phyloP scores from a whole-genome alignment of 2,329 filamentous ascomycete genomes.

The Nemania sp. region DNA sequence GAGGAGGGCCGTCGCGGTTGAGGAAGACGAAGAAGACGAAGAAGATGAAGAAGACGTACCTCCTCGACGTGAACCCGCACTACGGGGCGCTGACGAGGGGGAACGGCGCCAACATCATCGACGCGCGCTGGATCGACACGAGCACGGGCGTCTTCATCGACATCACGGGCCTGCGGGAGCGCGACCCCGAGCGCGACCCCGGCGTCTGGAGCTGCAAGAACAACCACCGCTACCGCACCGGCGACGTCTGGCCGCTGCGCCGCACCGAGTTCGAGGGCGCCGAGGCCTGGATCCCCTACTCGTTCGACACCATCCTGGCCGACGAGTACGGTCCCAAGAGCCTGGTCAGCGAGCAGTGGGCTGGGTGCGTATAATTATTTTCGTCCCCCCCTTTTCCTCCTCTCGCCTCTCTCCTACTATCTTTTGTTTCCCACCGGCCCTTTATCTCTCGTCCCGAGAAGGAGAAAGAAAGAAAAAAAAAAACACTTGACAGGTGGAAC shows the following conservation, averaged over 20 bases:
- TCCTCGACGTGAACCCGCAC: slow-evolving; percentile 79
- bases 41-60: slow-evolving; percentile 54
- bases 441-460: too few relatives aligned
- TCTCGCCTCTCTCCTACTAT: neutral
- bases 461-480: neutral
- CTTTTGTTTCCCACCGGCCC: too few relatives aligned
- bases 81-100: slow-evolving; percentile 63
- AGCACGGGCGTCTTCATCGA: slow-evolving; percentile 80
- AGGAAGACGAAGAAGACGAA: neutral
- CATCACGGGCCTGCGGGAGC: slow-evolving; percentile 76
- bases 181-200: slow-evolving; percentile 60
- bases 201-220: slow-evolving; percentile 82
- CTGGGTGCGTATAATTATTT: slow-evolving; percentile 55
- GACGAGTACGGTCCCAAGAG: slow-evolving; percentile 69
- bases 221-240: slow-evolving; percentile 69
- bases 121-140: slow-evolving; percentile 81
- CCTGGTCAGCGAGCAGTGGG: slow-evolving; percentile 62
- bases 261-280: slow-evolving; percentile 76
- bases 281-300: slow-evolving; percentile 69
- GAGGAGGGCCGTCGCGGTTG: slow-evolving; percentile 29
- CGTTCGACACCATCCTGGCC: slow-evolving; percentile 66
- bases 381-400: neutral
- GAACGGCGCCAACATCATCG: slow-evolving; percentile 78
- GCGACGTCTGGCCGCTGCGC: slow-evolving; percentile 78
- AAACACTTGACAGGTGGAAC: neutral